Evolutionary conservation across 768 basidiomycete genomes (phyloP).

Genomic region (Termitomyces sp.): DNA sequence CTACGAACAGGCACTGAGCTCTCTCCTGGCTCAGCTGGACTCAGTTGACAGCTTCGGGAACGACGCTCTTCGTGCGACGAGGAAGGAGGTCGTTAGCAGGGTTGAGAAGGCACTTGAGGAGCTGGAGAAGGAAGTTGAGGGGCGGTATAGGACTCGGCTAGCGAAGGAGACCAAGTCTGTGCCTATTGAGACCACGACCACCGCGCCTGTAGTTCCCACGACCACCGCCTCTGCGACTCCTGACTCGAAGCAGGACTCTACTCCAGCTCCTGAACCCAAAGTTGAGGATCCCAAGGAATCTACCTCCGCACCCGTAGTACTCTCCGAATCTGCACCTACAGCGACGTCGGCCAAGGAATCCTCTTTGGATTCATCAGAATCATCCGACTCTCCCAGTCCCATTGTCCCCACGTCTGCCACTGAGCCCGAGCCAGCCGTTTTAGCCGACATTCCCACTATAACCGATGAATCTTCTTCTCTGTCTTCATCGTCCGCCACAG

Average conservation of each 20-base stretch:
- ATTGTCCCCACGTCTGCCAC: background rate
- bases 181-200: constrained; percentile 4
- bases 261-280: background rate
- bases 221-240: background rate
- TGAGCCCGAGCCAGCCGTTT: background rate
- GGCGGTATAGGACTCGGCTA: constrained; percentile 31
- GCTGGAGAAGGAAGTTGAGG: constrained; percentile 49
- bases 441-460: background rate
- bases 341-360: background rate
- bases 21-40: constrained; percentile 58
- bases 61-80: constrained; percentile 42
- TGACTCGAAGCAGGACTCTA: background rate
- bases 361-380: background rate
- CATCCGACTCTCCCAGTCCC: background rate
- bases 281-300: background rate
- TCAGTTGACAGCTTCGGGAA: constrained; percentile 62
- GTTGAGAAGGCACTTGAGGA: constrained; percentile 59
- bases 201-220: background rate
- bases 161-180: constrained; percentile 24
- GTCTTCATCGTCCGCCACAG: constrained; percentile 20
- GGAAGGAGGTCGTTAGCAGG: constrained; percentile 53
- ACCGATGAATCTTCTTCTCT: background rate
- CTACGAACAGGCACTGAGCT: constrained; percentile 60
- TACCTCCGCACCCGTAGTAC: background rate
- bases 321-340: background rate